Conservation (phyloP, 225 moss, liverwort and hornwort species). For the Physcomitrellopsis africana region DNA sequence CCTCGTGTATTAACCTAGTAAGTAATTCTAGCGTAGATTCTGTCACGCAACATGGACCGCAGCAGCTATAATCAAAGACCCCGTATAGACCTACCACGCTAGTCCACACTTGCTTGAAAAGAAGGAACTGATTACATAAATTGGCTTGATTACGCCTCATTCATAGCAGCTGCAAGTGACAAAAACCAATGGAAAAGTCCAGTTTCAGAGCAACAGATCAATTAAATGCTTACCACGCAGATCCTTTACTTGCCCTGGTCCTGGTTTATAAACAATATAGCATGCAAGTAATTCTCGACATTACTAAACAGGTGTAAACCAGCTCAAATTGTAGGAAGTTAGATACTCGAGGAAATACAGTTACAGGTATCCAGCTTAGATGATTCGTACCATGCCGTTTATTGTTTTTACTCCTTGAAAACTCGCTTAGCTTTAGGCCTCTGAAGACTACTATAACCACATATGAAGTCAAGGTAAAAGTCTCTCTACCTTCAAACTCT, state of each 20-base stretch:
- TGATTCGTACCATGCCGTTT: conserved; percentile 1
- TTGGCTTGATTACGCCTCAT: not conserved
- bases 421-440: conserved; percentile 3
- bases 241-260: not conserved
- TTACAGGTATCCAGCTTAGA: not conserved
- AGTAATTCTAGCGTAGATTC: too few relatives aligned
- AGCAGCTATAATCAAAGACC: too few relatives aligned
- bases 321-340: not conserved
- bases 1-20: too few relatives aligned
- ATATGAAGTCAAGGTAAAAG: not conserved
- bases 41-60: too few relatives aligned
- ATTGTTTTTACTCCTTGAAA: not conserved
- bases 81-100: too few relatives aligned
- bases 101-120: too few relatives aligned
- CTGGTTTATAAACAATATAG: not conserved
- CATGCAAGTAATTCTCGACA: not conserved
- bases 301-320: not conserved
- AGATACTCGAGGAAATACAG: not conserved
- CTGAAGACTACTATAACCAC: not conserved
- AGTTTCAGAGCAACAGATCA: not conserved
- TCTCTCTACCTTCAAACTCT: not conserved
- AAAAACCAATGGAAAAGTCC: not conserved
- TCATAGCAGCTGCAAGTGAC: conserved; percentile 25
- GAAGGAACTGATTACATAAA: not conserved
- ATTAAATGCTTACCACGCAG: conserved; percentile 2